Evolutionary conservation across 1,284 basidiomycete species (phyloP).

Genomic region (Apiotrichum veenhuisii): DNA sequence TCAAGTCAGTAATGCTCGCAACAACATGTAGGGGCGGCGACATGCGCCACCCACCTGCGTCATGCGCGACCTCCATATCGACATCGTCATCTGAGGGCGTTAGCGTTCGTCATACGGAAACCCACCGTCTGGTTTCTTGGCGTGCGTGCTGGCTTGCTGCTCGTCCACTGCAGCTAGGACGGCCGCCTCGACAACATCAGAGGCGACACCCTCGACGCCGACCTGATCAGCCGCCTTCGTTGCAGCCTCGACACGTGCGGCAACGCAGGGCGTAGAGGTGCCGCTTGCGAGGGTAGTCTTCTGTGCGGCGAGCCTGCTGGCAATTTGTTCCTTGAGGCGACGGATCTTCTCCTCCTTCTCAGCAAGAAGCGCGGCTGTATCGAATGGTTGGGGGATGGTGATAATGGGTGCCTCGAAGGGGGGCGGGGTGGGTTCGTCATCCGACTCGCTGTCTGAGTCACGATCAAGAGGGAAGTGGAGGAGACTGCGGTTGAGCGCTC

Average conservation of each 20-base stretch:
- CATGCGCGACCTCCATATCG: slow-evolving; percentile 2
- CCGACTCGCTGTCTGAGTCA: slow-evolving; percentile 24
- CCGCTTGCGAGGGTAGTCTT: slow-evolving; percentile 8
- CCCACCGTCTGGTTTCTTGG: background rate
- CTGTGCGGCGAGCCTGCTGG: slow-evolving; percentile 23
- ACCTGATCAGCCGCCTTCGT: slow-evolving; percentile 7
- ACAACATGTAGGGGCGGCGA: background rate
- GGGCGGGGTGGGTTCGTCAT: slow-evolving; percentile 13
- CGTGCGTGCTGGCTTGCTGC: background rate
- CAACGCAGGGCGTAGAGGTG: slow-evolving; percentile 4
- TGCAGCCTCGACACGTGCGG: slow-evolving; percentile 3
- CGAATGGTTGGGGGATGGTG: slow-evolving; percentile 11
- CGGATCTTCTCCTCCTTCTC: slow-evolving; percentile 37
- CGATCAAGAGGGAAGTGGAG: slow-evolving; percentile 30
- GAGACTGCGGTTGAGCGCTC: slow-evolving; percentile 17
- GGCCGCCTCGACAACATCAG: slow-evolving; percentile 11
- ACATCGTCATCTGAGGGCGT: slow-evolving; percentile 1
- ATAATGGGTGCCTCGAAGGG: slow-evolving; percentile 8
- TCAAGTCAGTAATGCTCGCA: background rate
- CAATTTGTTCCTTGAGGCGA: slow-evolving; percentile 37
- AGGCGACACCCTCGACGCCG: background rate
- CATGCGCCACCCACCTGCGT: slow-evolving; percentile 5
- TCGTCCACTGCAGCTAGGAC: slow-evolving; percentile 9
- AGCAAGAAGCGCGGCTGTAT: slow-evolving; percentile 22
- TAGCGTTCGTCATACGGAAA: background rate